phyloP scores from a whole-genome alignment of 2,329 filamentous ascomycete genomes.

The Macrophomina phaseolina region DNA sequence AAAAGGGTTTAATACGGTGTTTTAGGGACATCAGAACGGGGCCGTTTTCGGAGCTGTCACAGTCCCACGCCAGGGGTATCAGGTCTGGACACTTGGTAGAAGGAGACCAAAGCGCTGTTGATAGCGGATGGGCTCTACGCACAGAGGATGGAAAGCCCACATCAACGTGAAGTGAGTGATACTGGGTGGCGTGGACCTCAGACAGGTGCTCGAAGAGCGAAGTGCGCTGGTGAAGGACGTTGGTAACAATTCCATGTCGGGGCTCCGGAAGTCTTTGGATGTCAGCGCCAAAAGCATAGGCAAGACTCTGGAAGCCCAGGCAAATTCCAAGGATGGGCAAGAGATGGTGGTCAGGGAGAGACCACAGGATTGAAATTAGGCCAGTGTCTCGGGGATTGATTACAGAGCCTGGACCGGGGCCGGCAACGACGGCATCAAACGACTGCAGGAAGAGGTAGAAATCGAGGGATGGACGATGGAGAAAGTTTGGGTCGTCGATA shows the following conservation, averaged over 20 bases:
- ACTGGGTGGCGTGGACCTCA: slow-evolving; percentile 73
- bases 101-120: slow-evolving; percentile 44
- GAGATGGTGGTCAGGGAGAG: slow-evolving; percentile 61
- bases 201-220: slow-evolving; percentile 71
- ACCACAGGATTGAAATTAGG: slow-evolving; percentile 79
- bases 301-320: slow-evolving; percentile 85
- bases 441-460: slow-evolving; percentile 55
- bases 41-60: slow-evolving; percentile 54
- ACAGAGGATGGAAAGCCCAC: slow-evolving; percentile 46
- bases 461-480: slow-evolving; percentile 36
- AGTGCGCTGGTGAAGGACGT: slow-evolving; percentile 63
- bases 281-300: slow-evolving; percentile 68
- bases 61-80: slow-evolving; percentile 56
- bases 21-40: slow-evolving; percentile 77
- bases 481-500: slow-evolving; percentile 61
- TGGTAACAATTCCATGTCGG: slow-evolving; percentile 79
- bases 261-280: slow-evolving; percentile 73
- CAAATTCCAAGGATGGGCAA: slow-evolving; percentile 88
- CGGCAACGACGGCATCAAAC: slow-evolving; percentile 87
- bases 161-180: slow-evolving; percentile 67
- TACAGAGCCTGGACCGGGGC: slow-evolving; percentile 88
- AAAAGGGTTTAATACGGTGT: slow-evolving; percentile 74
- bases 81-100: slow-evolving; percentile 39
- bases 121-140: slow-evolving; percentile 32
- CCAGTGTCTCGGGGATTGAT: slow-evolving; percentile 76